These are phyloP conservation scores for Cystobasidium pallidum DNA, from an alignment of 1,284 basidiomycete genomes.

Conservation along the genomic window DNA sequence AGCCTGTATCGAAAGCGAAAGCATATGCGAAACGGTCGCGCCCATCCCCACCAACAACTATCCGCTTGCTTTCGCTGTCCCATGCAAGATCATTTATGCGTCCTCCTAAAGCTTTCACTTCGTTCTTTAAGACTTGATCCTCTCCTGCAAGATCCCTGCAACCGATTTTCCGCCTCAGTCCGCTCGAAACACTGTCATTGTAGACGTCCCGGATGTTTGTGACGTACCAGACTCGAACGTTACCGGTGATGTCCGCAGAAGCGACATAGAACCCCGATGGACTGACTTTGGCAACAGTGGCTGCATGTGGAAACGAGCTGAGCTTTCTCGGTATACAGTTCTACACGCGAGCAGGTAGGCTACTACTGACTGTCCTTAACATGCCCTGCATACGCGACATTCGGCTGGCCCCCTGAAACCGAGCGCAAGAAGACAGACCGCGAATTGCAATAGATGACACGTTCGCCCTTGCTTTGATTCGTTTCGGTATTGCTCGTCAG, in stretches of 20 bases:
- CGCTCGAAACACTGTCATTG: too few species aligned
- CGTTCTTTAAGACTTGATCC: conserved; percentile 81
- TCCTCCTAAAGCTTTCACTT: conserved; percentile 79
- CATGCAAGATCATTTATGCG: conserved; percentile 90
- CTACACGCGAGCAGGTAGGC: neutral
- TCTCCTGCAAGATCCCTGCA: conserved; percentile 75
- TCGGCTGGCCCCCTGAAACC: conserved; percentile 22
- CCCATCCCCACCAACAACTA: conserved; percentile 95
- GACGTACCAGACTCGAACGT: conserved; percentile 42
- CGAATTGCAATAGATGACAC: conserved; percentile 42
- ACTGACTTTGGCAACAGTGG: conserved; percentile 62
- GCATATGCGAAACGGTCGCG: conserved; percentile 74
- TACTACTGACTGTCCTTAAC: conserved; percentile 41
- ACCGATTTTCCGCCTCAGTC: too few species aligned
- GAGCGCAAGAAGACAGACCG: conserved; percentile 43
- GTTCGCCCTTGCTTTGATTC: conserved; percentile 37
- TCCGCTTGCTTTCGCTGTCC: conserved; percentile 95
- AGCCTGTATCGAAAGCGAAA: conserved; percentile 77
- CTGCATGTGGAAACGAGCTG: neutral
- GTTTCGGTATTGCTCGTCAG: neutral
- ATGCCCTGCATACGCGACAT: conserved; percentile 40
- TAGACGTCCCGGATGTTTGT: too few species aligned
- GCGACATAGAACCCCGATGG: conserved; percentile 95
- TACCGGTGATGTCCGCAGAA: conserved; percentile 62
- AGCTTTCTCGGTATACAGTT: neutral